Percentiles rank a stretch among this genome's conserved stretches.
These are phyloP conservation scores for Trametes elegans DNA, from an alignment of 768 basidiomycete genomes.

Conservation along the genomic window DNA sequence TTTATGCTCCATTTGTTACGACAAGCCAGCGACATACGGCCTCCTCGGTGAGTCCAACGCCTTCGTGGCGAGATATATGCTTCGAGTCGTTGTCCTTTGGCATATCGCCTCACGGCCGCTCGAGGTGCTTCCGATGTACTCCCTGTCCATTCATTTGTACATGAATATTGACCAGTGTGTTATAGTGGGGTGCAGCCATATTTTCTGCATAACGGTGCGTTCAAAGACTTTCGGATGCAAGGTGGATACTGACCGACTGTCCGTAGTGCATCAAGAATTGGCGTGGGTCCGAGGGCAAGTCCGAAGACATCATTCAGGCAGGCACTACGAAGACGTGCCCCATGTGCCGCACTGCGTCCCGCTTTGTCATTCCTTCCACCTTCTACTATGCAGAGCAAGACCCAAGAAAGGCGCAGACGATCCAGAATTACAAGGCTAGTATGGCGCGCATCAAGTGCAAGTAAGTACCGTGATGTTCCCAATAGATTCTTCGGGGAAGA, in stretches of 20 bases:
- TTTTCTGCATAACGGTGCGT: constrained; percentile 70
- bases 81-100: too few relatives aligned
- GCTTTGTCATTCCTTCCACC: constrained; percentile 74
- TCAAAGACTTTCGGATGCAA: neutral
- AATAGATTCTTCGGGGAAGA: neutral
- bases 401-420: constrained; percentile 47
- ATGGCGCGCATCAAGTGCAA: constrained; percentile 71
- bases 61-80: too few relatives aligned
- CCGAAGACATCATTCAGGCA: constrained; percentile 48
- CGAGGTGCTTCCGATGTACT: too few relatives aligned
- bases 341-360: constrained; percentile 66
- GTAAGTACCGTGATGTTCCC: constrained; percentile 34
- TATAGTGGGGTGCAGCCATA: constrained; percentile 69
- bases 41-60: constrained; percentile 48
- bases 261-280: constrained; percentile 75
- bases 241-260: neutral
- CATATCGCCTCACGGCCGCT: too few relatives aligned
- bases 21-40: constrained; percentile 67
- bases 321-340: constrained; percentile 76
- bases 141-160: neutral
- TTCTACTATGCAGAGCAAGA: constrained; percentile 56
- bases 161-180: neutral
- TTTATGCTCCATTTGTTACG: constrained; percentile 71
- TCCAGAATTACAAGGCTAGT: constrained; percentile 66
- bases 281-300: constrained; percentile 61